phyloP scores from a whole-genome alignment of 2,329 filamentous ascomycete species.

The Alternaria panax region DNA sequence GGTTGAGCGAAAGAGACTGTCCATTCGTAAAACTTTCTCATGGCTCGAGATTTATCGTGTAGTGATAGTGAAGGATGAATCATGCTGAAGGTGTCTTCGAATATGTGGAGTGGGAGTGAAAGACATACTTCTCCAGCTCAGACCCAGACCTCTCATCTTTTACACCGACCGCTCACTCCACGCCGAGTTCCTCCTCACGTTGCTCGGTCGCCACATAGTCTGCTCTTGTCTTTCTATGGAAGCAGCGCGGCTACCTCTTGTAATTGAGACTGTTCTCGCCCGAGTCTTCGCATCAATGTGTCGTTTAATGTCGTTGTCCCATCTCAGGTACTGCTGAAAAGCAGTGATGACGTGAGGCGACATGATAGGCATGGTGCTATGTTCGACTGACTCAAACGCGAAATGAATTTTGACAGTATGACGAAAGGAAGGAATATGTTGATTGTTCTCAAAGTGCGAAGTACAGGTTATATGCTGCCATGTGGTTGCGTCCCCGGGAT shows the following conservation, averaged over 20 bases:
- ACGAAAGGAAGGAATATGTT: not conserved
- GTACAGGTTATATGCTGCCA: not conserved
- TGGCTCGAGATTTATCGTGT: not conserved
- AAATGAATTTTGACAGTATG: not conserved
- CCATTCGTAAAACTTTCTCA: not conserved
- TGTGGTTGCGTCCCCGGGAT: not conserved
- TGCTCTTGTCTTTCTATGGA: constrained; percentile 2
- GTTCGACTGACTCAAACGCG: not conserved
- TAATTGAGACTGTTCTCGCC: constrained; percentile 11
- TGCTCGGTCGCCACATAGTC: not conserved
- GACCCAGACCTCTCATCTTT: not conserved
- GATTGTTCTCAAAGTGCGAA: not conserved
- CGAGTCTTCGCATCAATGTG: constrained; percentile 15
- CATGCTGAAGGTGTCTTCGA: not conserved
- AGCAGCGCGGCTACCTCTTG: not conserved
- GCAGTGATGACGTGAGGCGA: constrained; percentile 13
- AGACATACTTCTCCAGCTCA: not conserved
- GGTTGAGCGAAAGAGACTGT: not conserved
- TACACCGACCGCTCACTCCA: not conserved
- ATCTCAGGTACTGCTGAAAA: constrained; percentile 16
- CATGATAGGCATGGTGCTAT: constrained; percentile 10
- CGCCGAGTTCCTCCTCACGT: constrained; percentile 1
- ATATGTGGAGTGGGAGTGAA: not conserved
- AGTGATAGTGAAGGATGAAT: not conserved
- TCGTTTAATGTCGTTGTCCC: constrained; percentile 14